These are phyloP conservation scores for Chondrus crispus DNA, from an alignment of 23 red algal genomes.

Conservation along the genomic window DNA sequence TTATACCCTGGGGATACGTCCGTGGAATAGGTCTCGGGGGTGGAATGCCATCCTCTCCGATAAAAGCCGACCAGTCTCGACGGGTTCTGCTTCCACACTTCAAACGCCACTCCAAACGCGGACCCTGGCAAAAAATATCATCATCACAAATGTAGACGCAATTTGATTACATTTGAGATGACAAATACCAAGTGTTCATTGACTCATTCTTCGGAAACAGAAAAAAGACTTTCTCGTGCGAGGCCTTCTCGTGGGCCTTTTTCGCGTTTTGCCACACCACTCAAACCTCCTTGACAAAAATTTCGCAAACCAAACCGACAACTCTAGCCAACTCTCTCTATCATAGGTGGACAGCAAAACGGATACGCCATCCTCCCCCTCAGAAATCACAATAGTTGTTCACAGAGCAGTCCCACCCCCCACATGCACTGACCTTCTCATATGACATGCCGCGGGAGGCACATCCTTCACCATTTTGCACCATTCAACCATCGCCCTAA, in stretches of 20 bases:
- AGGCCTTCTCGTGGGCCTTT: background rate
- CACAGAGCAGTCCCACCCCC: background rate
- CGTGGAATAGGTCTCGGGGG: constrained; percentile 12
- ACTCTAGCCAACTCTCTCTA: constrained; percentile 25
- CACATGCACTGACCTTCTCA: constrained; percentile 26
- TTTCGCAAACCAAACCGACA: constrained; percentile 10
- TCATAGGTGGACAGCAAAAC: constrained; percentile 43
- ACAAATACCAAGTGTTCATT: constrained; percentile 78
- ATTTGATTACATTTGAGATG: constrained; percentile 24
- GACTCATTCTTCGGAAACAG: constrained; percentile 64
- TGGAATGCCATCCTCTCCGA: constrained; percentile 49
- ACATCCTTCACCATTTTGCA: constrained; percentile 30
- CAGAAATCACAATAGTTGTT: background rate
- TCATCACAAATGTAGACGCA: constrained; percentile 80
- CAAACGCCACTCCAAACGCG: constrained; percentile 44
- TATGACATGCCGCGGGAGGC: constrained; percentile 42
- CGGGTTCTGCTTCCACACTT: constrained; percentile 72
- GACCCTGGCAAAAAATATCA: constrained; percentile 69
- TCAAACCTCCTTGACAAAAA: constrained; percentile 69
- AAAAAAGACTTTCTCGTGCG: constrained; percentile 39
- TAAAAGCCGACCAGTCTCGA: constrained; percentile 71
- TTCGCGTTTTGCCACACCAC: constrained; percentile 83
- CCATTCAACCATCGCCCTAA: constrained; percentile 41
- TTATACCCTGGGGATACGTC: constrained; percentile 59
- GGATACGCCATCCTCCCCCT: background rate